Evolutionary conservation across 2,329 filamentous ascomycete species (phyloP).

Genomic region (Calonectria pseudoturangicola): DNA sequence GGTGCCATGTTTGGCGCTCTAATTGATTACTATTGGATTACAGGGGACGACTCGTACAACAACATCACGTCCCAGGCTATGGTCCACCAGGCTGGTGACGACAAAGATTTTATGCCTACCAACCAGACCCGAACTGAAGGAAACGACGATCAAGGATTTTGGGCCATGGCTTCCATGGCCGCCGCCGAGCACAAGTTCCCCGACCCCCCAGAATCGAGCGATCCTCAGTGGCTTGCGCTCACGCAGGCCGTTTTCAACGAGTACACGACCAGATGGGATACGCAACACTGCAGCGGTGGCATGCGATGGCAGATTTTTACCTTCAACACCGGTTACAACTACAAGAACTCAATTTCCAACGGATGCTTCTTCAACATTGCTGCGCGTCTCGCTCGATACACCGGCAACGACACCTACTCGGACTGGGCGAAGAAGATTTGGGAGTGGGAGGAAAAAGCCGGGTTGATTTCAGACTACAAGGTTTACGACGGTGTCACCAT

Average conservation of each 20-base stretch:
- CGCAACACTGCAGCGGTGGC: slow-evolving; percentile 79
- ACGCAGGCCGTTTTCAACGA: slow-evolving; percentile 88
- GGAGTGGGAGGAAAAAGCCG: slow-evolving; percentile 75
- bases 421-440: slow-evolving; percentile 84
- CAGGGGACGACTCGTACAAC: slow-evolving; percentile 80
- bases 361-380: slow-evolving; percentile 82
- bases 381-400: slow-evolving; percentile 84
- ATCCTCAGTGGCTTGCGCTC: slow-evolving; percentile 85
- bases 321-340: slow-evolving; percentile 82
- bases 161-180: slow-evolving; percentile 87
- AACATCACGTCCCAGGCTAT: slow-evolving; percentile 74
- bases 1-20: slow-evolving; percentile 82
- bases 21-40: slow-evolving; percentile 83
- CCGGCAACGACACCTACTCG: slow-evolving; percentile 85
- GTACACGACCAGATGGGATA: slow-evolving; percentile 83
- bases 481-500: slow-evolving; percentile 72
- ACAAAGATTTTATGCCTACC: slow-evolving; percentile 78
- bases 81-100: slow-evolving; percentile 76
- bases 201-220: slow-evolving; percentile 73
- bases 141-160: slow-evolving; percentile 89
- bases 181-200: slow-evolving; percentile 87
- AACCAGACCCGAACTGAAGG: slow-evolving; percentile 78
- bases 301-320: slow-evolving; percentile 91
- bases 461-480: slow-evolving; percentile 74
- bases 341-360: slow-evolving; percentile 82